Evolutionary conservation across 495 filamentous ascomycete genomes (phyloP), one percentile per base, ranked within the genome.

Genomic region (Talaromyces ruber): DNA sequence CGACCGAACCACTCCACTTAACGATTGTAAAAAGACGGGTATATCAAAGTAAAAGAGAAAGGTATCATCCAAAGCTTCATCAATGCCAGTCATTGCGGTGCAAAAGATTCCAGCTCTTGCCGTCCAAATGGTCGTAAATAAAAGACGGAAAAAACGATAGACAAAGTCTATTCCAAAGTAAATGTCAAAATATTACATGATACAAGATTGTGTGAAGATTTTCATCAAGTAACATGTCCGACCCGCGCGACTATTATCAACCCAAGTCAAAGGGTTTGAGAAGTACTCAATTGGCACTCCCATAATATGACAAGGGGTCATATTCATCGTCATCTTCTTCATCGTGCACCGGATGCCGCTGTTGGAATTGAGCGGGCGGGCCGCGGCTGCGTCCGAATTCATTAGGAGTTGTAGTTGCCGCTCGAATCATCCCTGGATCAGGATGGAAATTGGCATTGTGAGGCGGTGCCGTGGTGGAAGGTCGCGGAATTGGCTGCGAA

Each of bases 271-370:
- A 59, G 30, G 30, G 21, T 24, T 14, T 4, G 37, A 34, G 37
- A 59, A 26, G 6, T 39, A 26, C 22, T 9, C 37, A 32, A 12
- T 39, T 12, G 16, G 59, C 8, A 22, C 59, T 51, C 25, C 59
- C 59, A 22, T 60, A 60, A 32, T 60, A 60, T 52, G 59, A 50
- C 39, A 60, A 30, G 26, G 59, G 59, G 39, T 60, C 59, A 30
- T 60, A 60, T 47, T 60, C 59, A 2, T 60, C 59, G 16, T 60
- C 58, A 16, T 60, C 59, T 24, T 57, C 54, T 22, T 57, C 54
- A 16, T 54, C 26, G 21, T 54, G 51, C 16, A 6, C 54, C 2
- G 28, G 26, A 57, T 57, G 21, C n/a, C 26, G 29, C 22, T 32
- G 54, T 30, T 60, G 39, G 9, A 21, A n/a, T 47, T 50, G 43